A percentile compares a stretch with the other conserved stretches of the same genome.
phyloP scores from a whole-genome alignment of 1,284 basidiomycete genomes.

The Tilletia setariae region DNA sequence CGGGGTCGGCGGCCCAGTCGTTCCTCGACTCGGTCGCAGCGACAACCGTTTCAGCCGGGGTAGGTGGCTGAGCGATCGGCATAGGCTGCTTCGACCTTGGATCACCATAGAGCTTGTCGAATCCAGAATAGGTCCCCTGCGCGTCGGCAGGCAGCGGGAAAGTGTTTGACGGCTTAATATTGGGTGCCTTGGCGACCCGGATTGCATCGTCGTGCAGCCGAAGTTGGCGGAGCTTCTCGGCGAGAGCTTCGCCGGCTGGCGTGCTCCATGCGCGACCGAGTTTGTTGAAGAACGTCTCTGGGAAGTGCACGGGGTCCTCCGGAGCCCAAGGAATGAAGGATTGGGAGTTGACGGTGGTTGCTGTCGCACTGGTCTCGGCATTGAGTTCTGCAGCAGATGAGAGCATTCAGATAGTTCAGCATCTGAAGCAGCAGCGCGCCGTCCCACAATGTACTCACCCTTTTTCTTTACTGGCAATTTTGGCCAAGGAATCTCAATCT shows the following conservation, averaged over 20 bases:
- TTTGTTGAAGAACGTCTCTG: constrained; percentile 16
- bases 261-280: constrained; percentile 21
- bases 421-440: constrained; percentile 2
- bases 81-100: constrained; percentile 29
- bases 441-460: constrained; percentile 14
- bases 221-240: constrained; percentile 21
- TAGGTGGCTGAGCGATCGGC: constrained; percentile 48
- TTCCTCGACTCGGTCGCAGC: constrained; percentile 27
- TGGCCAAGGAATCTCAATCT: constrained; percentile 51
- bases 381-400: background rate
- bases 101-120: constrained; percentile 15
- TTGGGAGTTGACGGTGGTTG: constrained; percentile 36
- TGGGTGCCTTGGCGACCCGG: constrained; percentile 5
- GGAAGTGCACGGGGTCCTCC: constrained; percentile 44
- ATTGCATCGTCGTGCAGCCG: background rate
- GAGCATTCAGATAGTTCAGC: constrained; percentile 22
- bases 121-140: constrained; percentile 26
- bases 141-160: constrained; percentile 26
- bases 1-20: constrained; percentile 32
- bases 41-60: constrained; percentile 37
- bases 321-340: constrained; percentile 50
- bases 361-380: background rate
- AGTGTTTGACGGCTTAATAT: constrained; percentile 14
- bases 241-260: constrained; percentile 32
- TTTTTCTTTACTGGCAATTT: constrained; percentile 30